Base-by-base conservation (phyloP, 2,329 filamentous ascomycete species). In the Colletotrichum acutatum region DNA sequence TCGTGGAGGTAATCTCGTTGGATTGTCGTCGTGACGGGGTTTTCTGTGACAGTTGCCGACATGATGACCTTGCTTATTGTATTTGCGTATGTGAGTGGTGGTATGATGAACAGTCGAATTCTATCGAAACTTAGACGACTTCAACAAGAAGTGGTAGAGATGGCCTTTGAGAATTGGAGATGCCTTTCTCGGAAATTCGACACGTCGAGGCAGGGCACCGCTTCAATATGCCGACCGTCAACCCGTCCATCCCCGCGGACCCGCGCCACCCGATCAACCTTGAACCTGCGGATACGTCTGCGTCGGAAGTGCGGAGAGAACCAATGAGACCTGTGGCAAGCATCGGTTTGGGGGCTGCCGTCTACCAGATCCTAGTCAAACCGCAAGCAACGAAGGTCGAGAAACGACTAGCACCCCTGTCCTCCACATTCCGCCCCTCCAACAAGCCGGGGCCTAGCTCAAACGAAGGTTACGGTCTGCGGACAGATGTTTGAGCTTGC, bases 371-470 rank as follows among this genome's bases (percentile, higher is more conserved):
- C 52, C 42, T 49, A 30, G 57, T 49, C 37, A 63, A 24, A 16
- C 19, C 24, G 12, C 12, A 32, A 22, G 26, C 14, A n/a, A 42
- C 26, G 22, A 32, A 42, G n/a, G 54, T 42, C 16, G 37, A 42
- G 37, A 42, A 42, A 42, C 37, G 30, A 54, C 26, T 2, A 37
- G 5, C n/a, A 57, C 54, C 71, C 66, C 28, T 60, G 71, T 19
- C 71, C 71, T 30, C 71, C 71, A 72, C 71, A 70, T 72, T 72
- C 71, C 71, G 66, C 46, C 66, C 65, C 26, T 42, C 58, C 57
- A 26, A 5, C n/a, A 16, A 8, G 58, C 65, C 22, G 53, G 28
- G 52, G 65, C 58, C 30, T 34, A 42, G 42, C 37, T 59, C 53
- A 30, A 30, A 54, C 54, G 26, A 46, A 32, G 46, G 42, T 53